phyloP scores from a whole-genome alignment of 2,329 filamentous ascomycete species.

The Penicillium aurantiogriseum region DNA sequence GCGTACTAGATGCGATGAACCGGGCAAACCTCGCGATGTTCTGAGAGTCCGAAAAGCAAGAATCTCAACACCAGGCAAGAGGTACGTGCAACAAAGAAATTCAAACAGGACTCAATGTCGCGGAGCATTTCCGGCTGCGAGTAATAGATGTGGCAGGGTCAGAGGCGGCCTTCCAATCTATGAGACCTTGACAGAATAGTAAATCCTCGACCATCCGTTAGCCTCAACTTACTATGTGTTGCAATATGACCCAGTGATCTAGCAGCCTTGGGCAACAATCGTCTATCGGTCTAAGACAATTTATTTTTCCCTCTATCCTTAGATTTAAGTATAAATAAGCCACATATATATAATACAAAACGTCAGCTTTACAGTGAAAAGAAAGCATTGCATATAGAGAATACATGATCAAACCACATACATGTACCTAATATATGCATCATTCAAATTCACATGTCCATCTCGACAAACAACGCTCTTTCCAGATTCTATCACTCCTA shows the following conservation, averaged over 20 bases:
- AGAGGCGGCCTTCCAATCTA: no score
- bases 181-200: no score
- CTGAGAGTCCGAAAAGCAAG: not conserved
- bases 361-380: not conserved
- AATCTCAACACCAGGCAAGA: not conserved
- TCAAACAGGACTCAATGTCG: not conserved
- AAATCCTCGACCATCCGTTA: not conserved
- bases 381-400: not conserved
- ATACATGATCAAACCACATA: not conserved
- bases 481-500: not conserved
- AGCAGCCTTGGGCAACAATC: not conserved
- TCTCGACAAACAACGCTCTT: not conserved
- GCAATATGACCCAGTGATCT: not conserved
- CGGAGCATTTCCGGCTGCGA: not conserved
- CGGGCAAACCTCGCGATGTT: not conserved
- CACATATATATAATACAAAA: no score
- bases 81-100: not conserved
- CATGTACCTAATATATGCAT: not conserved
- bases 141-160: no score
- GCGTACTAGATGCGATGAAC: not conserved
- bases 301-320: no score
- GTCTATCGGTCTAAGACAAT: not conserved
- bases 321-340: no score
- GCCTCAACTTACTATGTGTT: not conserved
- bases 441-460: not conserved